Evolutionary conservation across 176 grass and related monocot genomes (phyloP).

Genomic region (Cenchrus purpureus): DNA sequence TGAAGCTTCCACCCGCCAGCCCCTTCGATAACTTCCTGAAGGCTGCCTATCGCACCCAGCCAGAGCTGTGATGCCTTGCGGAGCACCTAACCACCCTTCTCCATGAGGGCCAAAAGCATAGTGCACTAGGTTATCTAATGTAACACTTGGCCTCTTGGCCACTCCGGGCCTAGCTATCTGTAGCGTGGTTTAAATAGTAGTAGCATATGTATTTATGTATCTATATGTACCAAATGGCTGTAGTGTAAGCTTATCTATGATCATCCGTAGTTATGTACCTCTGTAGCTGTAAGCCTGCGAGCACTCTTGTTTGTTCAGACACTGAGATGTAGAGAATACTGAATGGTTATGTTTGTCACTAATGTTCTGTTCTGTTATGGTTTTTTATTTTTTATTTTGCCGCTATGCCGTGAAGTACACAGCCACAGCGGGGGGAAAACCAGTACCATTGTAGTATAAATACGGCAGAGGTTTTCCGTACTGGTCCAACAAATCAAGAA

Average conservation of each 20-base stretch:
- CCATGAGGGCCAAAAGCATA: constrained; percentile 10
- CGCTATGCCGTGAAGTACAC: background rate
- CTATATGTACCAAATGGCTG: background rate
- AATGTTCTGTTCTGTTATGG: background rate
- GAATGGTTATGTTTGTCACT: background rate
- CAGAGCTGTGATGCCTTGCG: constrained; percentile 37
- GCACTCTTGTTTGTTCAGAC: background rate
- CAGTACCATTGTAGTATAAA: too few relatives aligned
- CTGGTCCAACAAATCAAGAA: too few relatives aligned
- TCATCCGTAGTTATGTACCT: background rate
- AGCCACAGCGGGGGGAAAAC: too few relatives aligned
- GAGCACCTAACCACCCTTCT: constrained; percentile 39
- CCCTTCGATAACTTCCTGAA: constrained; percentile 97
- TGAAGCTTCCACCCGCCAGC: constrained; percentile 85
- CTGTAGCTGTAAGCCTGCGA: background rate
- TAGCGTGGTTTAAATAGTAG: constrained; percentile 22
- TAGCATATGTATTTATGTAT: constrained; percentile 28
- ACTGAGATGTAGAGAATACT: constrained; percentile 5
- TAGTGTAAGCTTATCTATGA: constrained; percentile 14
- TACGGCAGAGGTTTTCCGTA: too few relatives aligned
- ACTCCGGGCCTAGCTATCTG: background rate
- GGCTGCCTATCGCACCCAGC: constrained; percentile 66
- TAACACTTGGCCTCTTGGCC: background rate
- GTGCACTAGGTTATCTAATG: constrained; percentile 24
- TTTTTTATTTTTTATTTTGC: background rate